Conservation (phyloP, 2,329 filamentous ascomycete genomes). For the Metarhizium guizhouense region DNA sequence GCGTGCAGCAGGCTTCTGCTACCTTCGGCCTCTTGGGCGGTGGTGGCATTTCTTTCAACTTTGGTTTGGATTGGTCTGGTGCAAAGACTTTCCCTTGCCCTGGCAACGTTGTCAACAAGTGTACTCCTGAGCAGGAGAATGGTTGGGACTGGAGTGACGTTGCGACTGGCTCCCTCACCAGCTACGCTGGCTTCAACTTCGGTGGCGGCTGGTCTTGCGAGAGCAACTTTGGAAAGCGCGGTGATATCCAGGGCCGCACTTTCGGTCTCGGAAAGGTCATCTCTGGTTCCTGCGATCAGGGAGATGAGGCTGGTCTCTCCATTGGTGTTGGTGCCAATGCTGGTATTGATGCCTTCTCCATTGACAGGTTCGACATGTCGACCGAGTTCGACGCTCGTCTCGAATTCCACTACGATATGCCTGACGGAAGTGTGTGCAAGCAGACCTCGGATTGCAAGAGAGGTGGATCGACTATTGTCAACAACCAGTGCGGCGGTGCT, state of each 20-base stretch:
- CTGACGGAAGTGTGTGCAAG: slow-evolving; percentile 73
- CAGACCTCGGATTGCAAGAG: slow-evolving; percentile 61
- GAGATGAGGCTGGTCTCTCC: slow-evolving; percentile 42
- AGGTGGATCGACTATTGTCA: slow-evolving; percentile 61
- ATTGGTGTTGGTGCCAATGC: slow-evolving; percentile 42
- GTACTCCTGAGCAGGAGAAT: slow-evolving; percentile 55
- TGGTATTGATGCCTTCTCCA: slow-evolving; percentile 52
- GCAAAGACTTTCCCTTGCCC: slow-evolving; percentile 55
- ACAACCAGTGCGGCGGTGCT: slow-evolving; percentile 88
- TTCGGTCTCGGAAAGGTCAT: slow-evolving; percentile 47
- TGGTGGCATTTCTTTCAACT: neutral
- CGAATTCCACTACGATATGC: slow-evolving; percentile 82
- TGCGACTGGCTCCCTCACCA: slow-evolving; percentile 47
- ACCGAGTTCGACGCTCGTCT: slow-evolving; percentile 69
- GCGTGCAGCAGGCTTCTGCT: slow-evolving; percentile 40
- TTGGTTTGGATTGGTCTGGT: slow-evolving; percentile 10
- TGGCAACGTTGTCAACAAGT: slow-evolving; percentile 67
- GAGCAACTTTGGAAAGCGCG: slow-evolving; percentile 48
- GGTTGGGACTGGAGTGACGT: slow-evolving; percentile 70
- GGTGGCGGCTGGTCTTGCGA: slow-evolving; percentile 61
- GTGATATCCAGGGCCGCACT: slow-evolving; percentile 41
- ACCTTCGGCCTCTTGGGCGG: slow-evolving; percentile 26
- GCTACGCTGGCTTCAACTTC: slow-evolving; percentile 67
- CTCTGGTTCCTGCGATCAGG: slow-evolving; percentile 40
- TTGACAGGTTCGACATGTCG: slow-evolving; percentile 64